Evolutionary conservation across 257 asterid species (phyloP).

Genomic region (Solanum etuberosum): DNA sequence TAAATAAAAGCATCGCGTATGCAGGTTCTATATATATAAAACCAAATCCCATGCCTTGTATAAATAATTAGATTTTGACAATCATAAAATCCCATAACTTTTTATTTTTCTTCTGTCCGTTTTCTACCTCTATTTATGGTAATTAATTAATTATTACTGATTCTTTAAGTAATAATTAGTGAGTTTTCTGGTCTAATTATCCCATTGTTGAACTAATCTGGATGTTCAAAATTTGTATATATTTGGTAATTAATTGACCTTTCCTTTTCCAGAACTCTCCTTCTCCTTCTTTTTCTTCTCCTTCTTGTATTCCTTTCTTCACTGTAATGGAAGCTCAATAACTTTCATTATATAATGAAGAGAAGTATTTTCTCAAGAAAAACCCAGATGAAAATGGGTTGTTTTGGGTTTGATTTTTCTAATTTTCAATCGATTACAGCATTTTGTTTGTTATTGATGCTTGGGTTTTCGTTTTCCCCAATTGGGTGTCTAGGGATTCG

Average conservation of each 20-base stretch:
- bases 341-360: neutral
- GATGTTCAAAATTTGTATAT: neutral
- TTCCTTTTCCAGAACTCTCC: slow-evolving; percentile 6
- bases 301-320: neutral
- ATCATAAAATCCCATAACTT: neutral
- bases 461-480: slow-evolving; percentile 17
- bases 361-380: neutral
- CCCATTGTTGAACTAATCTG: neutral
- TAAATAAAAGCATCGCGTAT: neutral
- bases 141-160: neutral
- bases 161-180: neutral
- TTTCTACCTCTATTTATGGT: neutral
- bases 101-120: neutral
- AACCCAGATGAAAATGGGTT: neutral
- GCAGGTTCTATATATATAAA: neutral
- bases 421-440: neutral
- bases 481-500: slow-evolving; percentile 42
- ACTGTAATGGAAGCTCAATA: neutral
- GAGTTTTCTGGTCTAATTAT: neutral
- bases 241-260: slow-evolving; percentile 1
- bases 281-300: neutral
- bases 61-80: neutral
- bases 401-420: neutral
- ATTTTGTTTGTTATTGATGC: slow-evolving; percentile 10
- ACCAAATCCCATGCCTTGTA: neutral